phyloP scores from a whole-genome alignment of 2,329 filamentous ascomycete genomes.

The Stromatinia cepivora region DNA sequence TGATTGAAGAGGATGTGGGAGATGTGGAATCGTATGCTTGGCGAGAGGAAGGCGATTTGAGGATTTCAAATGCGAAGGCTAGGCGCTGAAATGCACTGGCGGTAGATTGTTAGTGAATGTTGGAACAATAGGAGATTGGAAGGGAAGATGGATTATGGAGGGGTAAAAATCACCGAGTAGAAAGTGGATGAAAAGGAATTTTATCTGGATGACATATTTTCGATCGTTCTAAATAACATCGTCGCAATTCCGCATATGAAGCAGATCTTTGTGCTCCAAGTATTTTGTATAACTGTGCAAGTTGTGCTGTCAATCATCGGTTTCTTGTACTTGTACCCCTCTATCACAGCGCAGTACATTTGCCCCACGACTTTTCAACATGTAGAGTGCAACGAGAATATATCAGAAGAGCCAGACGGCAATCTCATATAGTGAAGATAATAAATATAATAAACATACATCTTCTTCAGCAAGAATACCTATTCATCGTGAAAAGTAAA shows the following conservation, averaged over 20 bases:
- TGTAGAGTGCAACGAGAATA: not conserved
- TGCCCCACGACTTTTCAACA: not conserved
- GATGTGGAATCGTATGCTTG: conserved; percentile 44
- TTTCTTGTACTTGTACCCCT: not conserved
- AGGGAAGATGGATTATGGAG: not conserved
- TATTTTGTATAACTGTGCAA: conserved; percentile 43
- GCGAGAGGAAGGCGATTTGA: conserved; percentile 43
- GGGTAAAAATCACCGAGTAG: conserved; percentile 39
- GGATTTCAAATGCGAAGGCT: conserved; percentile 45
- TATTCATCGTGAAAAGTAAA: conserved; percentile 23
- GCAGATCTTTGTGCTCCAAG: conserved; percentile 41
- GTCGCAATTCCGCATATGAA: conserved; percentile 43
- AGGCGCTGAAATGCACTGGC: conserved; percentile 44
- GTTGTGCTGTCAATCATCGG: conserved; percentile 25
- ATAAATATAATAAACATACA: conserved; percentile 32
- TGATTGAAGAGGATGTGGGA: conserved; percentile 37
- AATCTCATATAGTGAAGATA: not conserved
- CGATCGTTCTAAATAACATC: conserved; percentile 44
- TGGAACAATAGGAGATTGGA: not conserved
- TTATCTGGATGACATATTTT: conserved; percentile 46
- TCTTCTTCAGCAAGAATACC: conserved; percentile 42
- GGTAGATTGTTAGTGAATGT: not conserved
- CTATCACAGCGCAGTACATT: not conserved
- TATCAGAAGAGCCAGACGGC: not conserved
- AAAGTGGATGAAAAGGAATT: conserved; percentile 42